Conservation (phyloP, 2,329 filamentous ascomycete species). For the Bertia moriformis region DNA sequence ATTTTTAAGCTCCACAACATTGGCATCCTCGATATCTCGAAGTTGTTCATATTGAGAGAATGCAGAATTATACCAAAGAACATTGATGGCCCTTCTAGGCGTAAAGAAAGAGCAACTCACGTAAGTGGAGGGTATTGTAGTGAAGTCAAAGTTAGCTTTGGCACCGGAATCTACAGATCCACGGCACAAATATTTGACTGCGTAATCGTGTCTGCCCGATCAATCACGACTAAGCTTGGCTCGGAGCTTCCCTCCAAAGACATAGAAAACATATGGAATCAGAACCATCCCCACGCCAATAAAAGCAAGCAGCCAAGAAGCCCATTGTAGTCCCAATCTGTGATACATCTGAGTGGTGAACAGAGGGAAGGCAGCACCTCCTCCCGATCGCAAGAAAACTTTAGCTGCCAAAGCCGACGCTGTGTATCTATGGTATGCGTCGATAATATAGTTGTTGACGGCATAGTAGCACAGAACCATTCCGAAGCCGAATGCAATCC, state of each 20-base stretch:
- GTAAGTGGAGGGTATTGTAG: no score
- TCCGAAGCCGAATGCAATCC: constrained; percentile 1
- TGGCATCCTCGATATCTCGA: no score
- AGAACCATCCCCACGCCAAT: background rate
- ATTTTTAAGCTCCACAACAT: no score
- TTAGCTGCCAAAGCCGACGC: constrained; percentile 1
- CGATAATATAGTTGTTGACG: constrained; percentile 1
- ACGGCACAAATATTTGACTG: no score
- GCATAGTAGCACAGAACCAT: constrained; percentile 1
- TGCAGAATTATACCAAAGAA: no score
- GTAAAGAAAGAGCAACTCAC: no score
- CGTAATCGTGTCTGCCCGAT: no score
- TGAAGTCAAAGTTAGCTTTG: no score
- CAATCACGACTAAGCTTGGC: background rate
- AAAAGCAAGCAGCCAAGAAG: constrained; percentile 1
- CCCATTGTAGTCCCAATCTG: constrained; percentile 1
- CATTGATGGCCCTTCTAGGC: no score
- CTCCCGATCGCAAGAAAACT: background rate
- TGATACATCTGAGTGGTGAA: constrained; percentile 2
- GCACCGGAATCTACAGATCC: no score
- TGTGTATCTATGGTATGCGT: constrained; percentile 1
- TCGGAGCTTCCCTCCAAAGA: background rate
- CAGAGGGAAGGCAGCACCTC: constrained; percentile 1
- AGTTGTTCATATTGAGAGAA: no score
- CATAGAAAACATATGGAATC: background rate